Conservation (phyloP, 257 asterid species). For the Solanum medicagineum region DNA sequence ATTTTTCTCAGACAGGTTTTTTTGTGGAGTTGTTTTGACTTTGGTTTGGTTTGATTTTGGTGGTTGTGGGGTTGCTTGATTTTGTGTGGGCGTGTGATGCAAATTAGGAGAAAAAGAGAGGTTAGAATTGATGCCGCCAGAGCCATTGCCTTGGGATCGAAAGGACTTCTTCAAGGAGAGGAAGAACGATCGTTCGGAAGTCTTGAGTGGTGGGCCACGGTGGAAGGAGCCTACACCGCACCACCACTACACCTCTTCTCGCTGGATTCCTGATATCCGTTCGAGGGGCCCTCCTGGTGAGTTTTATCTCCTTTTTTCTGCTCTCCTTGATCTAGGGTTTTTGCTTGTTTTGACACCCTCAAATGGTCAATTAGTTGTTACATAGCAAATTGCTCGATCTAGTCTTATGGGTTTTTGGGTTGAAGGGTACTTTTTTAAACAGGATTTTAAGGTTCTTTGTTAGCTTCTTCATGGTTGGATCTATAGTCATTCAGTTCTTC, state of each 20-base stretch:
- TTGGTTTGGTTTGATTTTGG: not conserved
- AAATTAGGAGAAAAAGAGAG: constrained; percentile 23
- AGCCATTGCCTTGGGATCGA: constrained; percentile 95
- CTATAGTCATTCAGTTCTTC: not conserved
- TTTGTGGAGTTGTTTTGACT: not conserved
- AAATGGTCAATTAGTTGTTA: not conserved
- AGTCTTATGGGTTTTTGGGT: not conserved
- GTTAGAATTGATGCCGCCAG: constrained; percentile 75
- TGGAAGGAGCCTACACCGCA: constrained; percentile 57
- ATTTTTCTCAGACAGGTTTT: not conserved
- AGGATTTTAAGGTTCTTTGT: not conserved
- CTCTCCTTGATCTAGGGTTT: not conserved
- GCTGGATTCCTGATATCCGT: constrained; percentile 67
- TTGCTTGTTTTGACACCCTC: not conserved
- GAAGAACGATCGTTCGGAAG: constrained; percentile 75
- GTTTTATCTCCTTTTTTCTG: not conserved
- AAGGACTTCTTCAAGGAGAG: constrained; percentile 65
- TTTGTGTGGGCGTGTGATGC: constrained; percentile 30
- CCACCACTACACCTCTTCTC: constrained; percentile 34
- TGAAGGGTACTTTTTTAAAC: not conserved
- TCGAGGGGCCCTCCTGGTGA: constrained; percentile 51
- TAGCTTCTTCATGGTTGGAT: not conserved
- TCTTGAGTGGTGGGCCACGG: constrained; percentile 42
- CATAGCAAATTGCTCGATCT: not conserved
- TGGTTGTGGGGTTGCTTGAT: not conserved